Base-by-base conservation (phyloP, 306 rosid genomes). In the Medicago ruthenica region DNA sequence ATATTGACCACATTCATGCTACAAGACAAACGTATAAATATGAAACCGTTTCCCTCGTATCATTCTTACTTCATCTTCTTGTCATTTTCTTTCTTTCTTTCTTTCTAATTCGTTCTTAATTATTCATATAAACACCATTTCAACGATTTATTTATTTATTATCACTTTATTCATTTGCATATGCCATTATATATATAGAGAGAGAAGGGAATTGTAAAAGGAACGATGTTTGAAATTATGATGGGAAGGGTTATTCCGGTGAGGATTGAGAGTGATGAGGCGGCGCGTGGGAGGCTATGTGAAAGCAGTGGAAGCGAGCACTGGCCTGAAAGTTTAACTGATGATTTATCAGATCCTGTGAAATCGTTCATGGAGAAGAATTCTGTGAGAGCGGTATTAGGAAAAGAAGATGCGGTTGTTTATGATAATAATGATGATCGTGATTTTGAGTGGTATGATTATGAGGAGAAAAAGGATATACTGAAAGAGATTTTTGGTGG, bases 301-400 rank as follows among this genome's bases (percentile, higher is more conserved):
- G 91, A 89, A 78, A 89, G 97, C 85, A 91, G 96, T 72, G 97
- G 97, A n/a, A 90, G 96, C 80, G 97, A 95, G 81, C 88, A 90
- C 83, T 90, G 90, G 42, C 85, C 82, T 20, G 93, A 87, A 75
- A 87, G 88, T 12, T 73, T 74, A 3, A 18, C 83, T 3, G 90
- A 92, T 78, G 90, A 92, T 78, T 85, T 92, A 45, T 92, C 89
- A 17, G 88, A 87, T 79, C 91, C 92, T 3, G 97, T 95, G 17
- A 82, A 89, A 7, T 95, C 99, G 9, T 95, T 89, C 69, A 89
- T 95, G 42, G 96, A 92, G 71, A 86, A 81, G 24, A 40, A 11
- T 58, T 58, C 64, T 9, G 34, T 31, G 15, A 65, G 10, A 45
- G 51, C 51, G 4, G 51, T 45, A 1, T 0, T 4, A 12, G 54